phyloP scores from a whole-genome alignment of 2,329 filamentous ascomycete genomes.

The Aspergillus aculeatinus region DNA sequence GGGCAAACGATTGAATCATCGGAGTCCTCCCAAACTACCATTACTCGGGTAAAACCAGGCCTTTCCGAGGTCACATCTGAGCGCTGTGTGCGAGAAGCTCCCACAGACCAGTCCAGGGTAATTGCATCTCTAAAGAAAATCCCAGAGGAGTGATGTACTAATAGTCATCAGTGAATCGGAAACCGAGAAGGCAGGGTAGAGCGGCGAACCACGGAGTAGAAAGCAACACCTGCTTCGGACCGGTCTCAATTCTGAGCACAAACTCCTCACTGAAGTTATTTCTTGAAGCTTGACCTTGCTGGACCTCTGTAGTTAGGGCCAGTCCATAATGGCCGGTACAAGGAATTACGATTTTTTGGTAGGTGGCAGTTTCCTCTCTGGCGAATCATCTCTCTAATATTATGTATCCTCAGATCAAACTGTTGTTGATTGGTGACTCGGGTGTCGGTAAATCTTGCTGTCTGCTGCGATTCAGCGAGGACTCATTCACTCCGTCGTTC shows the following conservation, averaged over 20 bases:
- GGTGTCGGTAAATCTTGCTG: constrained; percentile 98
- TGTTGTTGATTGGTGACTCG: constrained; percentile 93
- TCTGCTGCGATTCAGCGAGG: constrained; percentile 92
- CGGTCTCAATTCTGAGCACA: not conserved
- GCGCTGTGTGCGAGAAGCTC: not conserved
- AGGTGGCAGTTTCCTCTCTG: constrained; percentile 41
- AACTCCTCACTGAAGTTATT: not conserved
- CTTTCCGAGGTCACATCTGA: not conserved
- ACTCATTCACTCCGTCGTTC: constrained; percentile 95
- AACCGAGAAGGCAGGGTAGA: not conserved
- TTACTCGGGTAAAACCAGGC: not conserved
- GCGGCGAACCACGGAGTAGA: not conserved
- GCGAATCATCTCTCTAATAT: constrained; percentile 18
- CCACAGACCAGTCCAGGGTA: not conserved
- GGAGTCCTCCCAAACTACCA: constrained; percentile 5
- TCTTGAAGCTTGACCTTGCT: not conserved
- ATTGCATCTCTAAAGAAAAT: not conserved
- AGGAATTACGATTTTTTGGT: constrained; percentile 99
- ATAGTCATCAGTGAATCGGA: not conserved
- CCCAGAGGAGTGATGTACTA: not conserved
- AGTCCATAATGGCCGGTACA: constrained; percentile 77
- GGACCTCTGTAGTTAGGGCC: not conserved
- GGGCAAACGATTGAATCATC: not conserved
- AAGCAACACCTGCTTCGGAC: not conserved
- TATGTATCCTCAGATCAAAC: constrained; percentile 72